These are phyloP conservation scores for Fraxinus anomala DNA, from an alignment of 257 asterid genomes.

Conservation along the genomic window DNA sequence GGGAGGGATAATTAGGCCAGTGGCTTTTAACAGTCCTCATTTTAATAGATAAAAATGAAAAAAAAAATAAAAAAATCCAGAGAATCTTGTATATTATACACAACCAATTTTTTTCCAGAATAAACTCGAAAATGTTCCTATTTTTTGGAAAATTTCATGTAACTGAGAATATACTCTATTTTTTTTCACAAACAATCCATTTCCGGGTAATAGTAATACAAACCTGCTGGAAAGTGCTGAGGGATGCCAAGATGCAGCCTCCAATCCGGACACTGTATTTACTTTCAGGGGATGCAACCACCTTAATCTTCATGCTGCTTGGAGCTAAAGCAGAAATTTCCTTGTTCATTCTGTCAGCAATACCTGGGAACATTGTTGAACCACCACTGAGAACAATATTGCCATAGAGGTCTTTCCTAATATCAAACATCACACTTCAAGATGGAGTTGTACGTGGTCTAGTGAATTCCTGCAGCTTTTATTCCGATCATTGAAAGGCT, in stretches of 20 bases:
- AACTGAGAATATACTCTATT: not conserved
- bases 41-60: too few species aligned
- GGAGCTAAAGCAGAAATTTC: constrained; percentile 1
- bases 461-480: not conserved
- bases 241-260: constrained; percentile 7
- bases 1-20: too few species aligned
- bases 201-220: not conserved
- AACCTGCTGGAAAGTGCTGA: constrained; percentile 9
- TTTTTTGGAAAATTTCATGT: not conserved
- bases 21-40: too few species aligned
- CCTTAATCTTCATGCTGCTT: constrained; percentile 9
- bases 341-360: constrained; percentile 1
- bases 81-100: too few species aligned
- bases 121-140: too few species aligned
- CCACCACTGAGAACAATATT: constrained; percentile 6
- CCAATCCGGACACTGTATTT: constrained; percentile 2
- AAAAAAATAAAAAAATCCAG: too few species aligned
- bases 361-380: not conserved
- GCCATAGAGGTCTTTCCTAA: not conserved
- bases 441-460: constrained; percentile 1
- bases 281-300: not conserved
- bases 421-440: constrained; percentile 1
- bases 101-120: too few species aligned
- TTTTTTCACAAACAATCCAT: not conserved
- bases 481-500: constrained; percentile 3